A percentile compares a stretch with the other conserved stretches of the same genome.
Conservation (phyloP, 495 filamentous ascomycete species). For the Penicillium tannophilum region DNA sequence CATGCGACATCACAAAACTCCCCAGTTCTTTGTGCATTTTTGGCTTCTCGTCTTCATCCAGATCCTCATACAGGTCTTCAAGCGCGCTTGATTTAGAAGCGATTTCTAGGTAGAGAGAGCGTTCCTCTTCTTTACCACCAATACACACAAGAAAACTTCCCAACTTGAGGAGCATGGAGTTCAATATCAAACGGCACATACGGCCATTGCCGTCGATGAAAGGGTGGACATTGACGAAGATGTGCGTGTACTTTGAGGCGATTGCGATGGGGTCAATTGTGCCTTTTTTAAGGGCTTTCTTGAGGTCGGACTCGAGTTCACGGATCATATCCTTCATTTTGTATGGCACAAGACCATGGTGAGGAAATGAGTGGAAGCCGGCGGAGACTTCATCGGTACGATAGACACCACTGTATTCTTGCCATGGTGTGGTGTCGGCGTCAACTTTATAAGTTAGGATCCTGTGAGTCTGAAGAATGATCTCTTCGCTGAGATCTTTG, state of each 20-base stretch:
- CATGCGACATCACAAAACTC: constrained; percentile 9
- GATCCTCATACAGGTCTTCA: constrained; percentile 10
- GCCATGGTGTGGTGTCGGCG: constrained; percentile 17
- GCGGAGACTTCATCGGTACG: constrained; percentile 25
- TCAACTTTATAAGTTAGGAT: constrained; percentile 30
- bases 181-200: constrained; percentile 38
- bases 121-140: constrained; percentile 26
- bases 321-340: constrained; percentile 37
- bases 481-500: constrained; percentile 30
- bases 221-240: constrained; percentile 40
- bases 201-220: constrained; percentile 44
- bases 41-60: constrained; percentile 18
- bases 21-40: constrained; percentile 11
- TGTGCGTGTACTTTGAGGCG: constrained; percentile 31
- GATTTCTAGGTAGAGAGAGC: constrained; percentile 5
- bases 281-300: constrained; percentile 4
- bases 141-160: constrained; percentile 29
- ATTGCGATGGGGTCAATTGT: constrained; percentile 35
- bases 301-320: constrained; percentile 23
- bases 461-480: constrained; percentile 35
- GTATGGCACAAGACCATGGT: constrained; percentile 15
- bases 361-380: constrained; percentile 25
- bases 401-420: constrained; percentile 28
- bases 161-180: constrained; percentile 31
- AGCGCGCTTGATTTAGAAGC: not conserved